These are phyloP conservation scores for Coffea humblotiana DNA, from an alignment of 305 asterid genomes.

Conservation along the genomic window DNA sequence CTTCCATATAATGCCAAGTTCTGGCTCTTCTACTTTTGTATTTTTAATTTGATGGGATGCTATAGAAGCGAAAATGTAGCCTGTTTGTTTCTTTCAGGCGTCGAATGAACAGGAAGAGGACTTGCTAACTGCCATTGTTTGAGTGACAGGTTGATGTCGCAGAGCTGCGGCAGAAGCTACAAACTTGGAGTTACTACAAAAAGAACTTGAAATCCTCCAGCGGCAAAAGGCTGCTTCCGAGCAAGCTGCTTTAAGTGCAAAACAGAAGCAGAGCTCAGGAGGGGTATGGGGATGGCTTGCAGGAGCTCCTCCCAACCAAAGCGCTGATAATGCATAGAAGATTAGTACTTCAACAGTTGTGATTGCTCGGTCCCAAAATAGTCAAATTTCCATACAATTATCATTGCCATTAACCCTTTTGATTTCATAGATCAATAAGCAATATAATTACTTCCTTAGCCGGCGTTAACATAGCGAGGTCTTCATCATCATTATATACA, in stretches of 20 bases:
- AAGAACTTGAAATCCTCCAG: constrained; percentile 91
- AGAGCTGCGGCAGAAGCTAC: constrained; percentile 92
- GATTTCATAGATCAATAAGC: constrained; percentile 39
- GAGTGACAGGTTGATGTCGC: constrained; percentile 87
- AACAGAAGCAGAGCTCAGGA: constrained; percentile 68
- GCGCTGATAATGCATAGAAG: constrained; percentile 36
- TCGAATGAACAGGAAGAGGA: background rate
- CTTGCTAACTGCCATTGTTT: constrained; percentile 25
- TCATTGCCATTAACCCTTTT: constrained; percentile 24
- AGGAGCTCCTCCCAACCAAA: constrained; percentile 64
- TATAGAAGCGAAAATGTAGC: background rate
- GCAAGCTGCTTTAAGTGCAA: constrained; percentile 74
- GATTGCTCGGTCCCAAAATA: constrained; percentile 16
- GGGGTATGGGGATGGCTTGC: constrained; percentile 99
- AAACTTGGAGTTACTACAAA: constrained; percentile 73
- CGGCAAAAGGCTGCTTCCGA: constrained; percentile 97
- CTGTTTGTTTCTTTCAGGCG: background rate
- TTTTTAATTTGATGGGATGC: background rate
- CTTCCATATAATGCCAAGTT: background rate
- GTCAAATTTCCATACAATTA: constrained; percentile 24
- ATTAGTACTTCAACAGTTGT: constrained; percentile 8
- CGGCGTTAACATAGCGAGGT: constrained; percentile 19
- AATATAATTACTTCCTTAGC: constrained; percentile 28
- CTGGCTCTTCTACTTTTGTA: background rate
- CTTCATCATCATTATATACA: background rate